Conservation (phyloP, 345 rosid species). For the Linum usitatissimum region DNA sequence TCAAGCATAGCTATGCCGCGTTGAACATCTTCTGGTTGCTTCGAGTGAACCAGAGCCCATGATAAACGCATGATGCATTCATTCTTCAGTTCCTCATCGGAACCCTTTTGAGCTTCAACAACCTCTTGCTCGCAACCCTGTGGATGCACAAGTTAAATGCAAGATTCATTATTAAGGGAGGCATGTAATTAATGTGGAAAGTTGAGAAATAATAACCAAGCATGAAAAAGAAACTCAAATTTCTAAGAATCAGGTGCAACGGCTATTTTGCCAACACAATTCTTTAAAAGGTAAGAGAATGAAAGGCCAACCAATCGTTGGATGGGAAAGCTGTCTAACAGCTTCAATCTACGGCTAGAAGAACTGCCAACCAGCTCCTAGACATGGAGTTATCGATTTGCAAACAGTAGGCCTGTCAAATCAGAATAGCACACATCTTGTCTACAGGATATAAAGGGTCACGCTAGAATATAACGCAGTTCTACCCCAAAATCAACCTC, state of each 20-base stretch:
- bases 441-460: background rate
- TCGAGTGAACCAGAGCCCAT: slow-evolving; percentile 85
- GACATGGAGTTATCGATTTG: background rate
- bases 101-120: slow-evolving; percentile 45
- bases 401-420: background rate
- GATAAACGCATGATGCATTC: slow-evolving; percentile 63
- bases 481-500: background rate
- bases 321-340: no score
- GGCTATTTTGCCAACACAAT: background rate
- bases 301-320: no score
- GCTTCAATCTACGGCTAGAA: background rate
- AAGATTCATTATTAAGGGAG: no score
- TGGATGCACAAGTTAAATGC: background rate
- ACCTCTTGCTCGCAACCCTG: slow-evolving; percentile 76
- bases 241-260: background rate
- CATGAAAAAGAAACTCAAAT: no score
- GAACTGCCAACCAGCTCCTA: background rate
- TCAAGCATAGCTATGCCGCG: slow-evolving; percentile 88
- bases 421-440: background rate
- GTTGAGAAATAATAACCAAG: no score
- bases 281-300: no score
- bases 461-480: background rate
- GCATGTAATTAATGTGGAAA: no score
- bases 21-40: slow-evolving; percentile 44
- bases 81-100: slow-evolving; percentile 34